Base-by-base conservation (phyloP, 495 filamentous ascomycete genomes). In the Talaromyces stipitatus region DNA sequence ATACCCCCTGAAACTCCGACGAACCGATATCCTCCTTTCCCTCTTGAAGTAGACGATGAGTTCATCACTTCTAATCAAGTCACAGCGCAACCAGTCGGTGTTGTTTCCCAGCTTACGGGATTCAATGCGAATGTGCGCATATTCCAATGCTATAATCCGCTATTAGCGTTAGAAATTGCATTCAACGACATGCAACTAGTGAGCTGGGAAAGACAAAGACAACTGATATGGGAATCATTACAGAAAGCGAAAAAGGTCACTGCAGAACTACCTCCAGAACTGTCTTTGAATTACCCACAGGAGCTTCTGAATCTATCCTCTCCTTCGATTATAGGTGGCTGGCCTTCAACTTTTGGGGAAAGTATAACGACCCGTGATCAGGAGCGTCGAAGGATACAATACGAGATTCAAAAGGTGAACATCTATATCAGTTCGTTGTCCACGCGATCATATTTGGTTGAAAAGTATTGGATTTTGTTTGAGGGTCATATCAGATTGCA, bases 331-430 rank as follows among this genome's bases (percentile, higher is more conserved):
- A 51, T 29, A 18, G 27, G 48, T 51, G 48, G 7, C 46, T 62
- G 47, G 51, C 54, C 54, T 56, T 45, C 46, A 58, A 27, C 57
- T 47, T 50, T 61, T 5, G 58, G 59, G 10, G 45, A 58, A 30
- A 58, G 54, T 12, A 55, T 57, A 55, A 67, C 66, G 20, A 64
- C 60, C 30, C 51, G 63, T 0, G 62, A 70, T 29, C 64, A 65
- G 55, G 66, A 69, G 48, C 66, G 66, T 23, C 74, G 71, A 2
- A 72, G 77, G 4, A 74, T 91, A 2, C 89, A 92, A 50, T 86
- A 82, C 52, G 88, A 94, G 62, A 91, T 95, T 22, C 89, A 95
- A 64, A 91, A 90, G 62, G 84, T 84, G 20, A 92, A 91, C 60
- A 87, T 96, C 23, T 87, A 90, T 59, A 82, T 82, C 6, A 88